Base-by-base conservation (phyloP, 2,329 filamentous ascomycete species). In the Hymenoscyphus fraxineus region DNA sequence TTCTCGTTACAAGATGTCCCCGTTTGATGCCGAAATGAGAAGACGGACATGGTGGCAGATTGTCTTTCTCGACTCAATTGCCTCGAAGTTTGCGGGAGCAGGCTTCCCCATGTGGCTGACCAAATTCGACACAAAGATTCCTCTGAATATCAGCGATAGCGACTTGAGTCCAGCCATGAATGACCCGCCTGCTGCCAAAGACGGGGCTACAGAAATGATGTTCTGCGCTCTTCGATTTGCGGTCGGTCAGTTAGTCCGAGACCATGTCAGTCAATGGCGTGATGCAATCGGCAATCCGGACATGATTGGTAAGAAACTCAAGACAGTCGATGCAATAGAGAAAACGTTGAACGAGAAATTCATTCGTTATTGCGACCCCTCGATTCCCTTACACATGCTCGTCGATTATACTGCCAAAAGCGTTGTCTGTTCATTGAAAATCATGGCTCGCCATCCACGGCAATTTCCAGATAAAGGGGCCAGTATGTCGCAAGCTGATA, bases 31-130 rank as follows among this genome's bases (percentile, higher is more conserved):
- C 2, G 84, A 88, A 73, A 82, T 88, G 75, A 80, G 86, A 38
- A 80, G 87, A 19, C 80, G 87, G 2, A 74, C 88, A 0, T 89
- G 86, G 83, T 85, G 84, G 77, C 84, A 88, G 66, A 80, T 89
- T 19, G 76, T 87, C 39, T 81, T 86, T n/a, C 78, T 88, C 1
- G 87, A 89, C 69, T 78, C 83, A 15, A 81, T 82, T 22, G 80
- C 81, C 1, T 81, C 83, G 16, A 84, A 86, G 69, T 80, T 86
- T 60, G 80, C 83, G 13, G 85, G 85, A 12, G 79, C 81, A 1
- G 80, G 76, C 16, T 77, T 80, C 27, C 76, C 71, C n/a, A 63
- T 40, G 7, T 76, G 78, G 58, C 70, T 75, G 1, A 72, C 76
- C 7, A 77, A 75, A 41, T 83, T 80, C 61, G 80, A 84, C 70